Percentiles rank a stretch among this genome's conserved stretches.
phyloP scores from a whole-genome alignment of 75 land plant genomes.

The Picea glauca region DNA sequence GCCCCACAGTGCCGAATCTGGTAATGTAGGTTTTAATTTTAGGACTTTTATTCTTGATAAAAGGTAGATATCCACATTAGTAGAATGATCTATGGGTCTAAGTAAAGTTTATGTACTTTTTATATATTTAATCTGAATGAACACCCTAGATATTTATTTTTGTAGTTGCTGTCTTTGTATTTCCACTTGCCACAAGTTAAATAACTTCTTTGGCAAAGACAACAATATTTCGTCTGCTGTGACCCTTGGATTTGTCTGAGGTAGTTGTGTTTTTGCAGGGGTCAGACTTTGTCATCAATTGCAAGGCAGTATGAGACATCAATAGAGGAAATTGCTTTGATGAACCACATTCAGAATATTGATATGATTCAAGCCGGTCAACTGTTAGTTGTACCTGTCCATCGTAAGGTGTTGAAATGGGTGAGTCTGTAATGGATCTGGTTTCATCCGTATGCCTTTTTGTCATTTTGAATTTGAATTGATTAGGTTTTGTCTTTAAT shows the following conservation, averaged over 20 bases:
- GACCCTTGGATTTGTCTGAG: slow-evolving; percentile 2
- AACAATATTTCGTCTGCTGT: not conserved
- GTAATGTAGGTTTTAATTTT: too few relatives aligned
- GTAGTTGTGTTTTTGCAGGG: slow-evolving; percentile 11
- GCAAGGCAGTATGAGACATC: slow-evolving; percentile 19
- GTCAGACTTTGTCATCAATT: slow-evolving; percentile 20
- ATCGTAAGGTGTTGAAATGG: slow-evolving; percentile 14
- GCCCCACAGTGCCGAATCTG: too few relatives aligned
- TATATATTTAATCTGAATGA: not conserved
- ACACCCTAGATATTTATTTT: not conserved
- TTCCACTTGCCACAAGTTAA: not conserved
- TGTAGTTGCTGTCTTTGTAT: not conserved
- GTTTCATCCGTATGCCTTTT: not conserved
- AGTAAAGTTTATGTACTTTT: not conserved
- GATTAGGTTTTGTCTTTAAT: not conserved
- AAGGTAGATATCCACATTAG: not conserved
- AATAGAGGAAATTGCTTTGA: slow-evolving; percentile 12
- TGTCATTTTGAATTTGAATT: slow-evolving; percentile 6
- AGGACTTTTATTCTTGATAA: not conserved
- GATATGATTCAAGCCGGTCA: slow-evolving; percentile 19
- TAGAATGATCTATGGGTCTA: not conserved
- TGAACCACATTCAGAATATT: slow-evolving; percentile 12
- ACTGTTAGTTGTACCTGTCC: slow-evolving; percentile 18
- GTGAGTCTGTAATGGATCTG: slow-evolving; percentile 1
- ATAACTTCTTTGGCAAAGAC: not conserved